phyloP scores from a whole-genome alignment of 148 eudicot genomes.

The Fagopyrum esculentum region DNA sequence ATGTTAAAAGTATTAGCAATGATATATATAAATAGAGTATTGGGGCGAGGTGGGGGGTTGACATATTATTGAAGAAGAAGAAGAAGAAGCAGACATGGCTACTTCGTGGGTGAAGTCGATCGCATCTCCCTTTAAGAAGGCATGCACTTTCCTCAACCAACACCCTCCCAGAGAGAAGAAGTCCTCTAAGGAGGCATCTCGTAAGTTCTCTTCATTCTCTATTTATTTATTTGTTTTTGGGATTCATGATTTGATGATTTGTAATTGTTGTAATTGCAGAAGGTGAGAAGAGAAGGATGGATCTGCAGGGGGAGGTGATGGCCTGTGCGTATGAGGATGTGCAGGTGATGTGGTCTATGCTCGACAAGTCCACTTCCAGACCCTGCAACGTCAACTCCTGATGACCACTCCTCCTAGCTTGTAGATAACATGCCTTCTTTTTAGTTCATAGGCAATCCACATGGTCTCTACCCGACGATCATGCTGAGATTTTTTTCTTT shows the following conservation, averaged over 20 bases:
- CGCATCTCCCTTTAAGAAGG: conserved; percentile 69
- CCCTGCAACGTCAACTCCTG: conserved; percentile 30
- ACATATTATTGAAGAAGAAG: neutral
- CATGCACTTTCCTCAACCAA: conserved; percentile 60
- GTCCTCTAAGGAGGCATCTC: conserved; percentile 31
- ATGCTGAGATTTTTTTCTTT: neutral
- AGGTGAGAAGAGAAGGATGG: conserved; percentile 42
- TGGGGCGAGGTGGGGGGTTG: neutral
- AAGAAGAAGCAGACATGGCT: conserved; percentile 7
- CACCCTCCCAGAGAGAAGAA: conserved; percentile 40
- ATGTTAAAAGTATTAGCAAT: neutral
- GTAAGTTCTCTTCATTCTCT: neutral
- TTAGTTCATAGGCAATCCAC: neutral
- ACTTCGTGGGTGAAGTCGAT: conserved; percentile 70
- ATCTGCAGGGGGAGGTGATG: conserved; percentile 81
- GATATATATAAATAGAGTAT: neutral
- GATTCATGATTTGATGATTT: too few relatives aligned
- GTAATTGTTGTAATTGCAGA: conserved; percentile 14
- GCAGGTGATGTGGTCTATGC: conserved; percentile 87
- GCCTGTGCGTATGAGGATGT: conserved; percentile 85
- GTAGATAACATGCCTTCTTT: too few relatives aligned
- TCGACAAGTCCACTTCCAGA: conserved; percentile 64
- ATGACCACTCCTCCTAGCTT: neutral
- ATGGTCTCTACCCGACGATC: neutral
- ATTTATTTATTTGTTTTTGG: too few relatives aligned